These are phyloP conservation scores for Chlorencoelia australis DNA, from an alignment of 2,329 filamentous ascomycete genomes.

Conservation along the genomic window DNA sequence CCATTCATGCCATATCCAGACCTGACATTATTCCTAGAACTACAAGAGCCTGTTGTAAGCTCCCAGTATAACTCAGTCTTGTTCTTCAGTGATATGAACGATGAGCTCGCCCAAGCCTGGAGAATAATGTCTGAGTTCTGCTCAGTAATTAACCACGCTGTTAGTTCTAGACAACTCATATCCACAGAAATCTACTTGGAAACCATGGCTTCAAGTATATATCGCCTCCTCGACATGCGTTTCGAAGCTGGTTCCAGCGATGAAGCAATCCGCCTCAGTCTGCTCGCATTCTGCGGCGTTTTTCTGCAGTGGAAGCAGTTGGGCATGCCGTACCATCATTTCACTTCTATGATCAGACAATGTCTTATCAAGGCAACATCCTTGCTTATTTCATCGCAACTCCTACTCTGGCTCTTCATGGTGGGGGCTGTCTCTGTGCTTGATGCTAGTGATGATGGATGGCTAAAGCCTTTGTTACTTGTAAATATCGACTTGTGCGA, in stretches of 20 bases:
- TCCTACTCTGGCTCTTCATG: constrained; percentile 19
- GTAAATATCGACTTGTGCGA: constrained; percentile 10
- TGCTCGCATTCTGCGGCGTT: constrained; percentile 31
- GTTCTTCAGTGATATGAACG: constrained; percentile 14
- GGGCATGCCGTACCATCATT: constrained; percentile 10
- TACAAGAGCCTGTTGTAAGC: too few relatives aligned
- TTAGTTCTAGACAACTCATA: too few relatives aligned
- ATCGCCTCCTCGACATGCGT: constrained; percentile 30
- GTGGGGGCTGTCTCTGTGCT: constrained; percentile 17
- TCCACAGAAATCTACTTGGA: constrained; percentile 21
- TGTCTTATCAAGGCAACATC: constrained; percentile 8
- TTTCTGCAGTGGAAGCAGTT: constrained; percentile 31
- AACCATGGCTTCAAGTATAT: constrained; percentile 32
- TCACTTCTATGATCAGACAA: constrained; percentile 10
- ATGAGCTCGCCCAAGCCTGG: constrained; percentile 20
- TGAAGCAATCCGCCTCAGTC: constrained; percentile 31
- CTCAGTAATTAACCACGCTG: too few relatives aligned
- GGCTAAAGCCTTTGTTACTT: constrained; percentile 14
- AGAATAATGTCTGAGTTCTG: constrained; percentile 15
- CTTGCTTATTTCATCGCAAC: constrained; percentile 5
- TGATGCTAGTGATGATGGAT: constrained; percentile 11
- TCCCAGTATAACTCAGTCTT: too few relatives aligned
- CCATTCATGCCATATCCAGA: constrained; percentile 20
- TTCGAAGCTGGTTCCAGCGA: constrained; percentile 23
- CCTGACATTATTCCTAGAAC: constrained; percentile 5